These are phyloP conservation scores for Claviceps purpurea DNA, from an alignment of 2,329 filamentous ascomycete species.

Conservation along the genomic window DNA sequence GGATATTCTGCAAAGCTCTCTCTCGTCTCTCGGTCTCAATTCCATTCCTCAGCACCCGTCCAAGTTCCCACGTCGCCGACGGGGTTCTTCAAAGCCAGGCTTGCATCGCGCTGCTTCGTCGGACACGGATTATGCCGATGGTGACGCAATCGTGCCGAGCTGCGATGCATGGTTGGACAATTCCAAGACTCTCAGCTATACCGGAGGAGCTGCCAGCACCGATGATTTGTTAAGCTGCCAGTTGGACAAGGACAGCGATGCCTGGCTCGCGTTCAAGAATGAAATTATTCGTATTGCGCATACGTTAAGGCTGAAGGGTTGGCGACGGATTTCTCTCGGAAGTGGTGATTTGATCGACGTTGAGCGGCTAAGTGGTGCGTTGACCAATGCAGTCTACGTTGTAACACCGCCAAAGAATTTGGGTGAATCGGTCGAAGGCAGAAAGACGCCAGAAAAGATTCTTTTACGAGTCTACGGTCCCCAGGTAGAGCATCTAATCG, in stretches of 20 bases:
- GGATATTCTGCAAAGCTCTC: conserved; percentile 58
- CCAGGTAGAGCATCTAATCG: conserved; percentile 90
- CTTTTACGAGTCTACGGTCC: conserved; percentile 87
- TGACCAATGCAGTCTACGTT: conserved; percentile 95
- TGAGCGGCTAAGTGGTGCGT: conserved; percentile 70
- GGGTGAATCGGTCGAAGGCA: conserved; percentile 20
- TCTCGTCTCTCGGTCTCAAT: conserved; percentile 39
- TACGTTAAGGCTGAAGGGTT: conserved; percentile 80
- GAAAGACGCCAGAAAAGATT: conserved; percentile 49
- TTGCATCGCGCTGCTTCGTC: conserved; percentile 48
- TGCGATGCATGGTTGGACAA: conserved; percentile 84
- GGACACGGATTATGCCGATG: conserved; percentile 74
- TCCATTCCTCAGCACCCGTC: conserved; percentile 30
- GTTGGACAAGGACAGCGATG: conserved; percentile 55
- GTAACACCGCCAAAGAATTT: conserved; percentile 66
- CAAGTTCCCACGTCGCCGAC: conserved; percentile 29
- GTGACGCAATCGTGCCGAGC: conserved; percentile 68
- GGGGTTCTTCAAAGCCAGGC: conserved; percentile 18
- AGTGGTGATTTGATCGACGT: conserved; percentile 55
- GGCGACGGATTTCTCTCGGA: conserved; percentile 69
- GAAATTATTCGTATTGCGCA: conserved; percentile 84
- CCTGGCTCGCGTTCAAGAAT: conserved; percentile 78
- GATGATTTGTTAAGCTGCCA: conserved; percentile 29
- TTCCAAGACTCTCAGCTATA: conserved; percentile 72
- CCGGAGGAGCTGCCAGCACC: conserved; percentile 30